These are phyloP conservation scores for Penicillium sp. DNA, from an alignment of 2,329 filamentous ascomycete species.

Conservation along the genomic window DNA sequence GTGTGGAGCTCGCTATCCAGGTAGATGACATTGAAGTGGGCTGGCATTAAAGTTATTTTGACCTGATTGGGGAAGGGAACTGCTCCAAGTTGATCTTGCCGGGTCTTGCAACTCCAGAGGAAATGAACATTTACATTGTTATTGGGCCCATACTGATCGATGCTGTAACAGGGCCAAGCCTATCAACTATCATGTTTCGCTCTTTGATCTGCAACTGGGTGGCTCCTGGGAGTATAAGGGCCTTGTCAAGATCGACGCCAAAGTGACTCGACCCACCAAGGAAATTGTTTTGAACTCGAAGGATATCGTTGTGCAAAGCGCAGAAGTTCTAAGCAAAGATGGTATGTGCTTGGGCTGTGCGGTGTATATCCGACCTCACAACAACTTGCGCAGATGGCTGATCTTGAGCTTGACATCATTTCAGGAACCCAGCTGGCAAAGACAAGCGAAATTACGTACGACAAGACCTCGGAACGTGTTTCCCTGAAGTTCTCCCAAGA, in stretches of 20 bases:
- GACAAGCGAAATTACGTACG: conserved; percentile 73
- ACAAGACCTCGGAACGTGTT: conserved; percentile 81
- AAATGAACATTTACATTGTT: neutral
- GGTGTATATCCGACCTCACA: neutral
- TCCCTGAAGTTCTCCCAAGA: conserved; percentile 77
- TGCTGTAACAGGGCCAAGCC: conserved; percentile 70
- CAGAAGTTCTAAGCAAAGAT: conserved; percentile 43
- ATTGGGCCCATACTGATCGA: neutral
- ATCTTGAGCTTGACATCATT: neutral
- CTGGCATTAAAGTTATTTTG: neutral
- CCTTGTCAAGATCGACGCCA: conserved; percentile 76
- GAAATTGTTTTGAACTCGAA: conserved; percentile 84
- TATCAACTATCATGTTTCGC: conserved; percentile 79
- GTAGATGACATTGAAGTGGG: neutral
- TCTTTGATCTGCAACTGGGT: conserved; percentile 75
- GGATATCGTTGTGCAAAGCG: conserved; percentile 75
- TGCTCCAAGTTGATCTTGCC: no score
- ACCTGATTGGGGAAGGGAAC: neutral
- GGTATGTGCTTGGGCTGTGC: conserved; percentile 29
- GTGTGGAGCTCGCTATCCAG: neutral
- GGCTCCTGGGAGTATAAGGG: conserved; percentile 83
- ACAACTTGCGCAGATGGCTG: neutral
- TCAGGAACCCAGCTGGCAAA: conserved; percentile 42
- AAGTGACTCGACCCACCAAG: conserved; percentile 72
- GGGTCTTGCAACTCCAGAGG: no score